phyloP scores from a whole-genome alignment of 1,139 yeast genomes.

The Yamadazyma triangularis region DNA sequence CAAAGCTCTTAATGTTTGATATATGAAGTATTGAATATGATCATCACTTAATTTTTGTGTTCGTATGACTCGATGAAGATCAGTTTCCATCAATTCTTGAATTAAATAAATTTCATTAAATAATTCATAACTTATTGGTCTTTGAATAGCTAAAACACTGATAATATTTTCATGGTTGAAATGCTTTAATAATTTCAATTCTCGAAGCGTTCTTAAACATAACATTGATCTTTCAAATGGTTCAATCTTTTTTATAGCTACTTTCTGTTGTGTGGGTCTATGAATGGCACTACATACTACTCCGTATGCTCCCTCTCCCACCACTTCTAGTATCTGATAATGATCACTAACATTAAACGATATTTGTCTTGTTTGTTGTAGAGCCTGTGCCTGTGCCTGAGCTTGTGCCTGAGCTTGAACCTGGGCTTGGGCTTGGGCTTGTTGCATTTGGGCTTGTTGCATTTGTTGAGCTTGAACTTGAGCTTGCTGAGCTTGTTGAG shows the following conservation, averaged over 20 bases:
- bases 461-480: background rate
- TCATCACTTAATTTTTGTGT: constrained; percentile 85
- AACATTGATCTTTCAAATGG: constrained; percentile 93
- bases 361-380: constrained; percentile 38
- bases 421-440: background rate
- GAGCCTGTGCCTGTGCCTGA: constrained; percentile 4
- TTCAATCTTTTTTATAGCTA: constrained; percentile 91
- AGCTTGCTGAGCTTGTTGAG: background rate
- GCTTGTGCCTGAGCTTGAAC: constrained; percentile 1
- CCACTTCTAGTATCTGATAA: constrained; percentile 77
- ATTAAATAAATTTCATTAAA: constrained; percentile 87
- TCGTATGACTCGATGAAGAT: constrained; percentile 82
- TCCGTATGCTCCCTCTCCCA: constrained; percentile 99
- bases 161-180: constrained; percentile 90
- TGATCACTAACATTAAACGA: constrained; percentile 86
- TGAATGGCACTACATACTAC: constrained; percentile 91
- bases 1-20: constrained; percentile 85
- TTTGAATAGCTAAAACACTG: constrained; percentile 83
- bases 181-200: constrained; percentile 80
- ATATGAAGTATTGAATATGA: constrained; percentile 88
- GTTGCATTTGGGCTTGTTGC: constrained; percentile 1
- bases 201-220: constrained; percentile 85
- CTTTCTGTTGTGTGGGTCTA: constrained; percentile 81
- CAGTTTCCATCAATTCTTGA: constrained; percentile 96
- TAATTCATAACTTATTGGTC: constrained; percentile 69